Evolutionary conservation across 306 rosid genomes (phyloP), one percentile per base, ranked within the genome.

Genomic region (Hippophae gyantsensis): DNA sequence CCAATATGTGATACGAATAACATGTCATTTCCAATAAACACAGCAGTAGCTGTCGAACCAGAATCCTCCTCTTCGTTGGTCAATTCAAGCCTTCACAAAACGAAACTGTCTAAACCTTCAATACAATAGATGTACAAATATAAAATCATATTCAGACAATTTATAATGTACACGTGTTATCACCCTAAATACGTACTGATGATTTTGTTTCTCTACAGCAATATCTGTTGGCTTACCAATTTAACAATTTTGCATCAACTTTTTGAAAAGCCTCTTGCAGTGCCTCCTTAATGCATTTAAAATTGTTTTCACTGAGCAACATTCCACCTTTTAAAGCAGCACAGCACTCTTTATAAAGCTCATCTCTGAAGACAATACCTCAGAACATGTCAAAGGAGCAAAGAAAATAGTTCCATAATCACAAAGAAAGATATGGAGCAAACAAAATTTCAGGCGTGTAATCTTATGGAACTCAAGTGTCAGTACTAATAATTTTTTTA

Each of bases 1-100:
- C 99, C 99, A 56, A 84, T 55, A 61, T 93, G 99, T 23, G 99
- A 86, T 80, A 93, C 64, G 63, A 85, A 80, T 64, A 93, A 65
- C 66, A 44, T 66, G 60, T 88, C 81, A 6, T 75, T 82, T 62
- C 88, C 90, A 11, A 82, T 27, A 63, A 93, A 71, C 62, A 89
- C 42, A 23, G 75, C 76, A 62, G 99, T 93, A 48, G 97, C 99
- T 1, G 99, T 93, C 59, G 95, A 72, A 52, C 99, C 97, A 10
- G 99, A 93, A 77, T 77, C 94, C 10, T 86, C 95, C 66, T 72
- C 93, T 61, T 75, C 82, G 26, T 73, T 83, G 41, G 70, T 81
- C 71, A 67, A 69, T 70, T 84, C 99, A 67, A 93, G 99, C 97
- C 99, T 93, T 78, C 13, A 75, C 65, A 84, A 77, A 76, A 79